A percentile compares a stretch with the other conserved stretches of the same genome.
These are phyloP conservation scores for Phylloporus sp. DNA, from an alignment of 768 basidiomycete genomes.

Conservation along the genomic window DNA sequence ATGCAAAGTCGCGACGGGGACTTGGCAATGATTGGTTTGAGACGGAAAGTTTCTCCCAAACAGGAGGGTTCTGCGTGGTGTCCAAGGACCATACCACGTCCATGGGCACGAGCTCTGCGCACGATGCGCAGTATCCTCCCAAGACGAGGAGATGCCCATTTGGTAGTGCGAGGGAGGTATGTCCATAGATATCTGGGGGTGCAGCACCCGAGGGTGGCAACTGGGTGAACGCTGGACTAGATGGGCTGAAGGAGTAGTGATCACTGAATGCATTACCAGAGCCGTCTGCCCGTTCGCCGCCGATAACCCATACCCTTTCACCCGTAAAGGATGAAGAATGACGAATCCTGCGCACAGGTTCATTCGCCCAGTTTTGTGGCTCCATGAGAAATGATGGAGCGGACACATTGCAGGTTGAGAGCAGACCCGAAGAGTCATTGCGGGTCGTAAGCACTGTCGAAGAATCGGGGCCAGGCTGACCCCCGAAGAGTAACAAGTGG, in stretches of 20 bases:
- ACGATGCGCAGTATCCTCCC: slow-evolving; percentile 62
- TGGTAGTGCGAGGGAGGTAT: slow-evolving; percentile 62
- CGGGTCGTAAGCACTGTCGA: slow-evolving; percentile 44
- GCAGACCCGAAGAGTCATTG: slow-evolving; percentile 60
- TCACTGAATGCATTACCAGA: slow-evolving; percentile 61
- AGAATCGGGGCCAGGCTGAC: slow-evolving; percentile 62
- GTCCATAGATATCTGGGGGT: slow-evolving; percentile 71
- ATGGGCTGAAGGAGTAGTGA: slow-evolving; percentile 60
- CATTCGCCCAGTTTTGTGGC: slow-evolving; percentile 49
- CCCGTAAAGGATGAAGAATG: slow-evolving; percentile 56
- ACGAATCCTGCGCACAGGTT: slow-evolving; percentile 75
- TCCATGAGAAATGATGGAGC: slow-evolving; percentile 47
- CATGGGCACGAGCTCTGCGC: slow-evolving; percentile 49
- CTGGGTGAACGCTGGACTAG: slow-evolving; percentile 45
- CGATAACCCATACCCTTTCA: slow-evolving; percentile 65
- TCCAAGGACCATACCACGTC: slow-evolving; percentile 61
- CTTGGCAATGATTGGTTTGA: slow-evolving; percentile 44
- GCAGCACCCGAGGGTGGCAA: slow-evolving; percentile 49
- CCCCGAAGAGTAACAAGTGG: slow-evolving; percentile 67
- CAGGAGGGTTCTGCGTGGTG: slow-evolving; percentile 41
- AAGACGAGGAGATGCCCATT: slow-evolving; percentile 70
- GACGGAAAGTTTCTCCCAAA: slow-evolving; percentile 49
- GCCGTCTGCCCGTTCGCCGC: slow-evolving; percentile 80
- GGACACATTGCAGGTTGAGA: slow-evolving; percentile 41
- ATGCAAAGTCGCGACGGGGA: slow-evolving; percentile 63